A percentile compares a stretch with the other conserved stretches of the same genome.
Evolutionary conservation across 352 stramenopile species (phyloP).

Genomic region (Globisporangium yorkense): DNA sequence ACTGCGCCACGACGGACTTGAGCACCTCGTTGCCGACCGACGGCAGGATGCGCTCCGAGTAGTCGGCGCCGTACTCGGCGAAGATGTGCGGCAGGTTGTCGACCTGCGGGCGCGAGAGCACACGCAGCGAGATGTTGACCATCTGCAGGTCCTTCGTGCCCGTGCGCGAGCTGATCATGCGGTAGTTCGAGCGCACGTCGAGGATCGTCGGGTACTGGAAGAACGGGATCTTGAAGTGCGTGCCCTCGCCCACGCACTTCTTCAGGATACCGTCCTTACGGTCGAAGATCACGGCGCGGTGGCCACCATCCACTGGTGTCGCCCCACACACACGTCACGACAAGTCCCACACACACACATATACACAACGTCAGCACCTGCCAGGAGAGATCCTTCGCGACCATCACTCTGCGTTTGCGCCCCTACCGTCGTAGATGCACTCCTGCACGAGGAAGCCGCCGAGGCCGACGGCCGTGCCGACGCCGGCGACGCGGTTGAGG

Average conservation of each 20-base stretch:
- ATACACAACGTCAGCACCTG: background rate
- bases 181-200: slow-evolving; percentile 96
- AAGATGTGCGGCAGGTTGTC: slow-evolving; percentile 96
- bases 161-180: slow-evolving; percentile 95
- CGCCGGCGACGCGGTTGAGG: slow-evolving; percentile 60
- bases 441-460: slow-evolving; percentile 66
- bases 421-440: slow-evolving; percentile 83
- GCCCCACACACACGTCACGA: slow-evolving; percentile 5
- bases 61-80: slow-evolving; percentile 95
- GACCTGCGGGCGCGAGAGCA: slow-evolving; percentile 92
- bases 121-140: slow-evolving; percentile 99
- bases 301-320: slow-evolving; percentile 93
- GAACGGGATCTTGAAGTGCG: slow-evolving; percentile 99
- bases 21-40: slow-evolving; percentile 97
- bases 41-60: slow-evolving; percentile 98
- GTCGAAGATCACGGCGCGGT: slow-evolving; percentile 99
- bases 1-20: slow-evolving; percentile 95
- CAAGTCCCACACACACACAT: background rate
- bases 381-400: background rate
- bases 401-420: background rate
- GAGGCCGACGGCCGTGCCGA: slow-evolving; percentile 56
- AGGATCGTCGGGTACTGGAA: slow-evolving; percentile 97
- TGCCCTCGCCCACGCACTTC: slow-evolving; percentile 95
- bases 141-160: slow-evolving; percentile 99
- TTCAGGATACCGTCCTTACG: slow-evolving; percentile 96